A percentile compares a stretch with the other conserved stretches of the same genome.
Conservation (phyloP, 139 green algal genomes). For the Picochlorum sp. region DNA sequence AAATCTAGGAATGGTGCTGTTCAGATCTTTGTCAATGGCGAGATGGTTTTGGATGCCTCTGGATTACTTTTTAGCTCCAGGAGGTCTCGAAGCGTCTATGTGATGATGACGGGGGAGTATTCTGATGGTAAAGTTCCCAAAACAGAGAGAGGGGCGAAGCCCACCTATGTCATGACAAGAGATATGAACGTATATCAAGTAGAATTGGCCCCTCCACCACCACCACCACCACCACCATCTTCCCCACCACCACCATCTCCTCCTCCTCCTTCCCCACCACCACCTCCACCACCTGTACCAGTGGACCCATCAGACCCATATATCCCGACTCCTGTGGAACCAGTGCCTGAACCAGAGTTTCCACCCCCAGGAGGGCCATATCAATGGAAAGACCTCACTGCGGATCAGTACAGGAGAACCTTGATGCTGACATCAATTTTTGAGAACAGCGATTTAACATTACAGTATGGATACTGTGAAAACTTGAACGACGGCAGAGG, state of each 20-base stretch:
- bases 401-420: constrained; percentile 10
- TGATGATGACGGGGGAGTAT: background rate
- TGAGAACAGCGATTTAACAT: constrained; percentile 12
- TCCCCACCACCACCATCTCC: background rate
- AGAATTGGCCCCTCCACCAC: background rate
- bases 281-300: background rate
- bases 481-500: constrained; percentile 5
- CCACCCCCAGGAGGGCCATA: background rate
- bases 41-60: background rate
- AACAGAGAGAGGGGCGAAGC: no score
- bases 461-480: constrained; percentile 7
- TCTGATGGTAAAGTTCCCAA: background rate
- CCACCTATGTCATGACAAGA: background rate
- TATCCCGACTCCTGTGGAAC: background rate
- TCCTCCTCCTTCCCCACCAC: background rate
- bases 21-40: background rate
- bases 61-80: background rate
- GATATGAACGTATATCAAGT: background rate
- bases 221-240: background rate
- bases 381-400: constrained; percentile 2
- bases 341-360: background rate
- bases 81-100: background rate
- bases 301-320: background rate
- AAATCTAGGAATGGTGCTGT: background rate
- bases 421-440: constrained; percentile 22